phyloP scores from a whole-genome alignment of 441 rosid genomes.

The Erodium trifolium region DNA sequence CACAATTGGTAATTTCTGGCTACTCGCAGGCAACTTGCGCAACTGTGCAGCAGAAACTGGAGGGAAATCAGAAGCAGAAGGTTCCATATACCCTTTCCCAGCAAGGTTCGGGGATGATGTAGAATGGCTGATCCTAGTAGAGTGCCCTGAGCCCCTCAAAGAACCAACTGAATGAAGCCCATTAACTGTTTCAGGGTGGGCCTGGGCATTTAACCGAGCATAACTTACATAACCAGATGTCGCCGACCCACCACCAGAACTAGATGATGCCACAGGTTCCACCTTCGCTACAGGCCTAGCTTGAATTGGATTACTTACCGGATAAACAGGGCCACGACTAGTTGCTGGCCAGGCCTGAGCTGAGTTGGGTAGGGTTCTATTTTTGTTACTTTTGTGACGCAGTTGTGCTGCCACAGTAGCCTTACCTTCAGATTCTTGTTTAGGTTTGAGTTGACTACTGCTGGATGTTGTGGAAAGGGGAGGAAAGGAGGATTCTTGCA shows the following conservation, averaged over 20 bases:
- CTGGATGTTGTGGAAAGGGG: slow-evolving; percentile 46
- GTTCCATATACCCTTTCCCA: slow-evolving; percentile 28
- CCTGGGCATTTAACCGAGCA: slow-evolving; percentile 16
- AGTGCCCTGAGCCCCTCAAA: slow-evolving; percentile 25
- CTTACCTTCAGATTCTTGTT: slow-evolving; percentile 33
- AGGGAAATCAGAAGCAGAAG: slow-evolving; percentile 57
- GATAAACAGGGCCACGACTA: slow-evolving; percentile 27
- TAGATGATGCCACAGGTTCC: slow-evolving; percentile 22
- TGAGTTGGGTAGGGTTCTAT: slow-evolving; percentile 24
- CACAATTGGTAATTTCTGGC: slow-evolving; percentile 20
- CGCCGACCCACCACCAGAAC: slow-evolving; percentile 23
- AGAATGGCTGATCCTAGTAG: slow-evolving; percentile 45
- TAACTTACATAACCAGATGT: slow-evolving; percentile 36
- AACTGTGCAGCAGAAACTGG: slow-evolving; percentile 51
- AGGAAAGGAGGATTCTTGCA: slow-evolving; percentile 78
- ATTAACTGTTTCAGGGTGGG: slow-evolving; percentile 26
- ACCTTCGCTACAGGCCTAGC: slow-evolving; percentile 32
- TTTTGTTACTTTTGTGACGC: slow-evolving; percentile 40
- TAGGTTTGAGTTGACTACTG: slow-evolving; percentile 38
- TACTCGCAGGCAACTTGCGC: slow-evolving; percentile 17
- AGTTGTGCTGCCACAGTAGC: slow-evolving; percentile 65
- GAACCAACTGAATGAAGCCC: slow-evolving; percentile 27
- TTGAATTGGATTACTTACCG: slow-evolving; percentile 32
- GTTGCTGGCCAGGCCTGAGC: slow-evolving; percentile 60
- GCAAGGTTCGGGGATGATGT: slow-evolving; percentile 64